Evolutionary conservation across 2,329 filamentous ascomycete species (phyloP).

Genomic region (Alternaria atra): DNA sequence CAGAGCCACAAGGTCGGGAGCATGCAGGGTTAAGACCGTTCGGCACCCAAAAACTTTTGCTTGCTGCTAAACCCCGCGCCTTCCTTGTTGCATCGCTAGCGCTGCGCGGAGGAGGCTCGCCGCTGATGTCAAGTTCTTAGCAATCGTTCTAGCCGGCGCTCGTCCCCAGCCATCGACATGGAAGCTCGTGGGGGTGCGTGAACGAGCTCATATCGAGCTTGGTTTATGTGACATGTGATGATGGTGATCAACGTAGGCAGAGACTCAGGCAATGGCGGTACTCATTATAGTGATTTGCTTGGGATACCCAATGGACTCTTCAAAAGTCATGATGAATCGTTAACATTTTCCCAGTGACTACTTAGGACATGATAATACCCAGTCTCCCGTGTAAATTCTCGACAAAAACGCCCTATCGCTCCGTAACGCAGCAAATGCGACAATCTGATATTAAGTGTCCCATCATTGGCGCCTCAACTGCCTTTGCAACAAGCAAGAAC

Average conservation of each 20-base stretch:
- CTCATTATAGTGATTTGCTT: not conserved
- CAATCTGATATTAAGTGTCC: constrained; percentile 6
- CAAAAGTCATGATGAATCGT: constrained; percentile 6
- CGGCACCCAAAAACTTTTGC: constrained; percentile 34
- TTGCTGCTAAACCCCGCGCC: constrained; percentile 26
- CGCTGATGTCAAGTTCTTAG: constrained; percentile 34
- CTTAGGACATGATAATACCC: constrained; percentile 8
- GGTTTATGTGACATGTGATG: not conserved
- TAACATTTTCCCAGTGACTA: constrained; percentile 5
- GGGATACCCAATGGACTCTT: not conserved
- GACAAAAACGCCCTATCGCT: constrained; percentile 34
- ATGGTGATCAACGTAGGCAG: not conserved
- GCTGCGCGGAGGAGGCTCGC: constrained; percentile 21
- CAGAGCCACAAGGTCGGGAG: constrained; percentile 18
- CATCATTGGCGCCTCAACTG: not conserved
- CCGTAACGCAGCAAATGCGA: constrained; percentile 30
- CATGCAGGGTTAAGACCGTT: constrained; percentile 32
- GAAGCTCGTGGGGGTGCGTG: constrained; percentile 8
- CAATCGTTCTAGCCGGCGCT: constrained; percentile 16
- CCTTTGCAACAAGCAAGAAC: not conserved
- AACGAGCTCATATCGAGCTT: not conserved
- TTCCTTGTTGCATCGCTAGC: constrained; percentile 37
- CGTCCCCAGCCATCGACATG: constrained; percentile 2
- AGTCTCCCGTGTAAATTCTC: constrained; percentile 5
- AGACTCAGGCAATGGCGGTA: not conserved